A percentile compares a stretch with the other conserved stretches of the same genome.
These are phyloP conservation scores for Maudiozyma turicensis DNA, from an alignment of 805 yeast genomes.

Conservation along the genomic window DNA sequence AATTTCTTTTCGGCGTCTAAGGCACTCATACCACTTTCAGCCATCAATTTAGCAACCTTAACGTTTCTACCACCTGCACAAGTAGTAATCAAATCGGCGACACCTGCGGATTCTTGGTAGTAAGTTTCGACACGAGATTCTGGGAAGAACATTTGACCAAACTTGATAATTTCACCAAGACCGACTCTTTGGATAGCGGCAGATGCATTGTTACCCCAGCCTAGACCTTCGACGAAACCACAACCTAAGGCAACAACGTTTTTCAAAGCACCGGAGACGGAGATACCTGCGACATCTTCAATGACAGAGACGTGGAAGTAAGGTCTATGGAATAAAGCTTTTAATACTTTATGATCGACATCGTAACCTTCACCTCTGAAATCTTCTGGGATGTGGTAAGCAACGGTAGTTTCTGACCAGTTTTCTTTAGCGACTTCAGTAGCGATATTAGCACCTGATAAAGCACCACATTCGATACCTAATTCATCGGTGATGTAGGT, in stretches of 20 bases:
- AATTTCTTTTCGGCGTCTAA: conserved; percentile 75
- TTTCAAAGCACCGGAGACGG: conserved; percentile 94
- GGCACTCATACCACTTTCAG: conserved; percentile 67
- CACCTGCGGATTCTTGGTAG: conserved; percentile 93
- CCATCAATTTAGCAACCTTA: conserved; percentile 80
- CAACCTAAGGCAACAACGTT: conserved; percentile 94
- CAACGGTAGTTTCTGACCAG: conserved; percentile 98
- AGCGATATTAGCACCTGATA: conserved; percentile 95
- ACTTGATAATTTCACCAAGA: conserved; percentile 76
- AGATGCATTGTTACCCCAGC: conserved; percentile 99
- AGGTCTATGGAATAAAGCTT: conserved; percentile 88
- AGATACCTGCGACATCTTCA: conserved; percentile 90
- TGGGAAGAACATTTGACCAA: conserved; percentile 76
- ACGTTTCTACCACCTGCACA: conserved; percentile 98
- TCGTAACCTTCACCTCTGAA: conserved; percentile 36
- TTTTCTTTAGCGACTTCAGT: conserved; percentile 91
- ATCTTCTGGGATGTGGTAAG: conserved; percentile 67
- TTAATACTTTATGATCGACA: conserved; percentile 62
- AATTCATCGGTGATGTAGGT: conserved; percentile 69
- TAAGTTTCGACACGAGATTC: conserved; percentile 68
- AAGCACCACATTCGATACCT: conserved; percentile 88
- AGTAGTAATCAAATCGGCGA: conserved; percentile 94
- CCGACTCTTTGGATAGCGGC: conserved; percentile 97
- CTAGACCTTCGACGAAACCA: conserved; percentile 94
- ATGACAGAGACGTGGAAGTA: conserved; percentile 95